Evolutionary conservation across 1,284 basidiomycete genomes (phyloP).

Genomic region (Tylopilus orsonianus): DNA sequence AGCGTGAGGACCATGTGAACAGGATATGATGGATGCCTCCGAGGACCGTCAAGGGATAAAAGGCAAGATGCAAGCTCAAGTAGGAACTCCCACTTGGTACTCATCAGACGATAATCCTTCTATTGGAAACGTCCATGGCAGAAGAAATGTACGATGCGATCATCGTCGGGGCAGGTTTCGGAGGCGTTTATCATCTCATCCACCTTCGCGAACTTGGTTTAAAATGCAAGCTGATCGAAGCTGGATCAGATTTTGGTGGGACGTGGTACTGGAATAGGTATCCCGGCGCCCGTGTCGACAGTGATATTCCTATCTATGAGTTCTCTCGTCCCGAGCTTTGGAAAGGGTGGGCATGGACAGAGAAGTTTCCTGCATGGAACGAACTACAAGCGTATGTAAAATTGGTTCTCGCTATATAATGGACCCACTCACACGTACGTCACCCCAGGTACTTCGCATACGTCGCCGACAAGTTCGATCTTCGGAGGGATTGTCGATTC

Average conservation of each 20-base stretch:
- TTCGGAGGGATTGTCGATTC: constrained; percentile 21
- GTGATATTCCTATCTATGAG: constrained; percentile 18
- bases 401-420: not conserved
- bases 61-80: too few relatives aligned
- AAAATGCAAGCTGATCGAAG: constrained; percentile 12
- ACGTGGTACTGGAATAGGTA: constrained; percentile 10
- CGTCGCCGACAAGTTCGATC: constrained; percentile 11
- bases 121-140: too few relatives aligned
- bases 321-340: constrained; percentile 19
- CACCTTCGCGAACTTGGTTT: constrained; percentile 11
- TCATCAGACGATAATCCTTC: too few relatives aligned
- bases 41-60: too few relatives aligned
- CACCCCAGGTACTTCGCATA: constrained; percentile 16
- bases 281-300: constrained; percentile 22
- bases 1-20: too few relatives aligned
- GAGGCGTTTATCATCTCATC: constrained; percentile 15
- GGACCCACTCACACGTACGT: not conserved
- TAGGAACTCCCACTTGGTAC: too few relatives aligned
- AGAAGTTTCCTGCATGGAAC: constrained; percentile 19
- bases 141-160: constrained; percentile 15
- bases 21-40: too few relatives aligned
- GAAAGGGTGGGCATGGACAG: constrained; percentile 21
- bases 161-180: constrained; percentile 13
- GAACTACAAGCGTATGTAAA: constrained; percentile 12
- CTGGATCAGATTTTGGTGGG: constrained; percentile 14